Evolutionary conservation across 306 rosid species (phyloP), one percentile per base, ranked within the genome.

Genomic region (Cyamopsis tetragonoloba): DNA sequence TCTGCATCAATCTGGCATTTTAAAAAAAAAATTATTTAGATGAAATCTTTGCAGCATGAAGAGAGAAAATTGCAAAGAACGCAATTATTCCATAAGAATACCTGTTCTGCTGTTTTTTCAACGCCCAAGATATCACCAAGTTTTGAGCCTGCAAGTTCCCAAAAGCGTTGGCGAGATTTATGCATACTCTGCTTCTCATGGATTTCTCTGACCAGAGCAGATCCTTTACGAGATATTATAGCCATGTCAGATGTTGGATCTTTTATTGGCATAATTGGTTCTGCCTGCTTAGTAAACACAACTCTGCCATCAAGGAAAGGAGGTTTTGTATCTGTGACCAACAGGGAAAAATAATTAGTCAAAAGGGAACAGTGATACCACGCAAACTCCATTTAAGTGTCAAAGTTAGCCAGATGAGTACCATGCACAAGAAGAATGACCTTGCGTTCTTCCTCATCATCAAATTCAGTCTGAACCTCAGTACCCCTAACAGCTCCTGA

Each of bases 231-330:
- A 62, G 98, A 89, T 73, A 93, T 89, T 60, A 93, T 89, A 72
- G 98, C 98, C 98, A 93, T 93, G 73, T 93, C 98, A 55, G 98
- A 93, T 47, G 98, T 93, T 12, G 98, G 96, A 57, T 93, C 98
- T 78, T 88, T 93, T 71, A 93, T 81, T 31, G 98, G 98, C 98
- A 93, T 93, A 55, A 93, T 83, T 35, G 98, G 98, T 71, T 93
- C 98, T 3, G 98, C 98, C 86, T 93, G 98, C 79, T 93, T 89
- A 28, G 98, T 93, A 48, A 65, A 93, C 76, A 93, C 98, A 81
- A 93, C 98, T 79, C 98, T 79, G 48, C 98, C 98, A 57, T 93
- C 98, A 7, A 93, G 83, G 86, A 93, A 93, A 30, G 98, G 98
- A 46, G 98, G 98, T 62, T 93, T 93, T 63, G 98, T 93, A 82